Conservation (phyloP, 2,329 filamentous ascomycete genomes). For the Pestalotiopsis sp. region DNA sequence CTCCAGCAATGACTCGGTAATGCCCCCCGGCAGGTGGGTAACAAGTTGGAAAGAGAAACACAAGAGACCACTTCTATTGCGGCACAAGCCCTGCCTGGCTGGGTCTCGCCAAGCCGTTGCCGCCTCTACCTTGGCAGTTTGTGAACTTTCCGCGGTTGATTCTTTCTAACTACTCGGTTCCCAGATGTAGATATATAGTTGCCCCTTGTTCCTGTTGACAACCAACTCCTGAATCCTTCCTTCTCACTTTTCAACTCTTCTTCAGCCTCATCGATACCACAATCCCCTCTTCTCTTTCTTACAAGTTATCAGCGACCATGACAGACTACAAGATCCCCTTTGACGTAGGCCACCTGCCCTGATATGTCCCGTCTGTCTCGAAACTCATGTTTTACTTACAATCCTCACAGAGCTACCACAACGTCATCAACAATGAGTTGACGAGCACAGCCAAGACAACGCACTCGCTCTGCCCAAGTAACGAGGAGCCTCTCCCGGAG, state of each 20-base stretch:
- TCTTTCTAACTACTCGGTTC: background rate
- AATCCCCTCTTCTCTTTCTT: background rate
- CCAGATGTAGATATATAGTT: background rate
- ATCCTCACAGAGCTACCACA: background rate
- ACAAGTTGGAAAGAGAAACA: background rate
- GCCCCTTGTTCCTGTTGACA: background rate
- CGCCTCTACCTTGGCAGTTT: background rate
- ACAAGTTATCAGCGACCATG: background rate
- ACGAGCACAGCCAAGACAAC: background rate
- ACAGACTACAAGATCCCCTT: background rate
- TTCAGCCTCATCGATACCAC: background rate
- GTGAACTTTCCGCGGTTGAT: background rate
- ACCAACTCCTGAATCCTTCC: background rate
- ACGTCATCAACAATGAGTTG: slow-evolving; percentile 11
- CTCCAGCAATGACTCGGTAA: background rate
- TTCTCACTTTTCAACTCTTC: background rate
- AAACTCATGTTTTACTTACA: background rate
- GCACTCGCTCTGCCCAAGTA: slow-evolving; percentile 3
- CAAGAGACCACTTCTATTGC: background rate
- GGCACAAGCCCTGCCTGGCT: background rate
- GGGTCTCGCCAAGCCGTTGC: background rate
- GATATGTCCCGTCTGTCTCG: background rate
- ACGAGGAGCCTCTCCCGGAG: slow-evolving; percentile 1
- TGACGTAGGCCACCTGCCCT: background rate
- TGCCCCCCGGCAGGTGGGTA: background rate